Percentiles rank a stretch among this genome's conserved stretches.
phyloP scores from a whole-genome alignment of 2,329 filamentous ascomycete species.

The Sporothrix pseudoabietina region DNA sequence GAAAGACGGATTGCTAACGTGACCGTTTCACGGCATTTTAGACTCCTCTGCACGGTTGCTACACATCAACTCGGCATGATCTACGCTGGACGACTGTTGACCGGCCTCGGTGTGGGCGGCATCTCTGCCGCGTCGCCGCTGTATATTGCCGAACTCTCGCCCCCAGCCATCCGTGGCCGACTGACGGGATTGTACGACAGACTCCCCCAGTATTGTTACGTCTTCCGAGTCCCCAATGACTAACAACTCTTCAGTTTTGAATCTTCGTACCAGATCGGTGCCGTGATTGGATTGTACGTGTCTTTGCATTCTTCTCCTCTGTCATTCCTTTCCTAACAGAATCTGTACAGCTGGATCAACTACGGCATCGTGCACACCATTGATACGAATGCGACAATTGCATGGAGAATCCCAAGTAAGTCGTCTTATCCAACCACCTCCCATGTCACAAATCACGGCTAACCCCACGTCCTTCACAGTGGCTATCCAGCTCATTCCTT shows the following conservation, averaged over 20 bases:
- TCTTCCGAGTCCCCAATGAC: background rate
- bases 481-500: background rate
- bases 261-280: background rate
- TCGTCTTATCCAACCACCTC: background rate
- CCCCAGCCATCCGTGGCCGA: background rate
- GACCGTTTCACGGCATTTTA: background rate
- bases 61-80: background rate
- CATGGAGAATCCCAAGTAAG: conserved; percentile 1
- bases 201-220: background rate
- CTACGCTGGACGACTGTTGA: background rate
- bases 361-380: background rate
- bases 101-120: background rate
- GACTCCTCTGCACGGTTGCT: background rate
- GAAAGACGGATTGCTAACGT: background rate
- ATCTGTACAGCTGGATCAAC: background rate
- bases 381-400: background rate
- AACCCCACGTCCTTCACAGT: background rate
- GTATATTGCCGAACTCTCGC: background rate
- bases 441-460: background rate
- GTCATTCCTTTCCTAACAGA: background rate
- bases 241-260: background rate
- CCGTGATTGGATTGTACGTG: background rate
- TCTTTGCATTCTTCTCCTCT: background rate
- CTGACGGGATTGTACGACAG: background rate
- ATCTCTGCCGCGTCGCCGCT: background rate